A percentile compares a stretch with the other conserved stretches of the same genome.
phyloP scores from a whole-genome alignment of 202 grass and related monocot genomes.

The Setaria italica region DNA sequence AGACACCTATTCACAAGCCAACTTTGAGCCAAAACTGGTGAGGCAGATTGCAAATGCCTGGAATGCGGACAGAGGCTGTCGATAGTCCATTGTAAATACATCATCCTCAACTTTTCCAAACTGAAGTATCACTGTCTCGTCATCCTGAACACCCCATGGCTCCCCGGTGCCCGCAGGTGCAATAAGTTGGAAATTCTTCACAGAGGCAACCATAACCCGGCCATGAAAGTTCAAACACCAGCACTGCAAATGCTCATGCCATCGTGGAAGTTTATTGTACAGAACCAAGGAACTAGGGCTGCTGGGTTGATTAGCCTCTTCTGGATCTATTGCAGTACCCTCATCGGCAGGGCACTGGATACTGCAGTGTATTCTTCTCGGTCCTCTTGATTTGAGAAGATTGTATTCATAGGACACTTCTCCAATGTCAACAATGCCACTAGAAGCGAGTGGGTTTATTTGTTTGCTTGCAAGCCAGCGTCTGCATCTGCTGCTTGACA shows the following conservation, averaged over 20 bases:
- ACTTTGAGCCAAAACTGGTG: slow-evolving; percentile 56
- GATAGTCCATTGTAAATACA: slow-evolving; percentile 66
- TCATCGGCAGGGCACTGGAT: slow-evolving; percentile 37
- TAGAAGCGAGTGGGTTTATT: slow-evolving; percentile 39
- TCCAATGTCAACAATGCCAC: slow-evolving; percentile 46
- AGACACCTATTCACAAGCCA: slow-evolving; percentile 55
- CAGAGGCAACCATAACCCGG: slow-evolving; percentile 61
- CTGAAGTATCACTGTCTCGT: slow-evolving; percentile 60
- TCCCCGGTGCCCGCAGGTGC: slow-evolving; percentile 19
- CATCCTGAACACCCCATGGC: slow-evolving; percentile 36
- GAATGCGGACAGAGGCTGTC: slow-evolving; percentile 54
- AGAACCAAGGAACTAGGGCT: slow-evolving; percentile 42
- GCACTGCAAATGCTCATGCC: slow-evolving; percentile 63
- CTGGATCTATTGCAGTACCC: background rate
- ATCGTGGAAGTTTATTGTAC: slow-evolving; percentile 56
- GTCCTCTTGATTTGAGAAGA: slow-evolving; percentile 54
- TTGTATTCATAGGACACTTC: slow-evolving; percentile 51
- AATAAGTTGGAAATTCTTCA: slow-evolving; percentile 68
- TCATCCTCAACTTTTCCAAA: slow-evolving; percentile 61
- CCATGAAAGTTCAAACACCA: slow-evolving; percentile 74
- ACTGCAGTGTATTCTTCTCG: slow-evolving; percentile 51
- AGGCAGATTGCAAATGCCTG: slow-evolving; percentile 75
- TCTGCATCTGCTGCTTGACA: slow-evolving; percentile 39
- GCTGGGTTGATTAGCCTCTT: background rate
- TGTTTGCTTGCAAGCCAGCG: slow-evolving; percentile 44